Base-by-base conservation (phyloP, 2,329 filamentous ascomycete species). In the Zalaria sp. region DNA sequence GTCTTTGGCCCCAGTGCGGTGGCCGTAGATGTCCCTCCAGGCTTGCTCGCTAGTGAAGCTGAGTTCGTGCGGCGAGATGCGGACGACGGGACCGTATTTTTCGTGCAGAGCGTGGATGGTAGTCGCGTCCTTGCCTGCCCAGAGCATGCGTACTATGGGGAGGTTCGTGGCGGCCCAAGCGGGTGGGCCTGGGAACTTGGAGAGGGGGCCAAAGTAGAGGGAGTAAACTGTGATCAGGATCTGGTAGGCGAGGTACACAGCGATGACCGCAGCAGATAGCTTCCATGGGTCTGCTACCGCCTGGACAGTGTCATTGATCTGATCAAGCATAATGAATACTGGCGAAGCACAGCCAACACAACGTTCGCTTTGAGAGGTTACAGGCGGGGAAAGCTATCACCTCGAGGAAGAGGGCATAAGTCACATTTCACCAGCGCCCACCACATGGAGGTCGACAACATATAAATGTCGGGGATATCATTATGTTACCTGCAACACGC, bases 21-120 rank as follows among this genome's bases (percentile, higher is more conserved):
- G 52, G 11, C 58, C 57, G 44, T 63, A 62, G 32, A 69, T 66
- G 29, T 69, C 63, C 48, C 61, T 58, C 58, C 65, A 72, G 2
- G 57, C 57, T 0, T 52, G 52, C 3, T 56, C 43, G 5, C 55
- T 49, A 35, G 55, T 60, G 49, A 67, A 72, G 2, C 65, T 63
- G 3, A 72, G 58, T 47, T 71, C 66, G 43, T 67, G 58, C 2
- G 69, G 68, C 3, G 59, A 60, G 35, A 69, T 53, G 6, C 69
- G 64, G 5, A 72, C 67, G 1, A 71, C 59, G 1, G 58, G 56
- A 4, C 69, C 69, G 46, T 68, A 67, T 34, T 53, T 46, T 4
- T 54, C 47, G 49, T 68, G 65, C 9, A 67, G 51, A 11, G 45
- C 36, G 3, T 37, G 43, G 43, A 44, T 42, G 37, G 35, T 40